Conservation (phyloP, 306 rosid genomes). For the Vicia villosa region DNA sequence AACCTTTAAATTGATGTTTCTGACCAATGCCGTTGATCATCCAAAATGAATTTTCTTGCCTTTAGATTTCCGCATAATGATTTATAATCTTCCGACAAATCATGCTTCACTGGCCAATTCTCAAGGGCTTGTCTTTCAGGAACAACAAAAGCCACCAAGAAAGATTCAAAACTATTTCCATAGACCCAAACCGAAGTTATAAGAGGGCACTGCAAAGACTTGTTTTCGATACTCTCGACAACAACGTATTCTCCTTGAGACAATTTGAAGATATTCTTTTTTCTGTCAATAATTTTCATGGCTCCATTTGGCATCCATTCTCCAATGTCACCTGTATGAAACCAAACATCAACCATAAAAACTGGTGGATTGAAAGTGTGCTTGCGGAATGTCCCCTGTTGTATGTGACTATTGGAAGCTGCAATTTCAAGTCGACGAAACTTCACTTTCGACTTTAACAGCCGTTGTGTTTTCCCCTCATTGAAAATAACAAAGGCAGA, state of each 20-base stretch:
- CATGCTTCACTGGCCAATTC: slow-evolving; percentile 69
- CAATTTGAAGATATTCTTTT: slow-evolving; percentile 85
- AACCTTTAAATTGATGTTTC: slow-evolving; percentile 83
- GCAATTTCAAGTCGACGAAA: too few relatives aligned
- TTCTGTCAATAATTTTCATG: too few relatives aligned
- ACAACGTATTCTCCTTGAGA: slow-evolving; percentile 96
- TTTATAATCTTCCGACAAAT: slow-evolving; percentile 57
- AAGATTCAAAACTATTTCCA: slow-evolving; percentile 97
- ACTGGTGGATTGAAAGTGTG: too few relatives aligned
- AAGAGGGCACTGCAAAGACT: slow-evolving; percentile 72
- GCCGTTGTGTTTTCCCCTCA: too few relatives aligned
- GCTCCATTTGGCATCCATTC: too few relatives aligned
- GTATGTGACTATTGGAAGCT: too few relatives aligned
- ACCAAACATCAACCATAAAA: too few relatives aligned
- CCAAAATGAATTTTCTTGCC: slow-evolving; percentile 76
- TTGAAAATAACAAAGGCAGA: too few relatives aligned
- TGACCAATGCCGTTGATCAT: too few relatives aligned
- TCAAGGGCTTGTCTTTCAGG: slow-evolving; percentile 77
- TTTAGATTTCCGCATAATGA: slow-evolving; percentile 69
- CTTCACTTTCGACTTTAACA: too few relatives aligned
- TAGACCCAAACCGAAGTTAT: slow-evolving; percentile 90
- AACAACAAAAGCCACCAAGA: slow-evolving; percentile 84
- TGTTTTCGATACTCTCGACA: slow-evolving; percentile 83
- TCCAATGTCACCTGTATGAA: too few relatives aligned
- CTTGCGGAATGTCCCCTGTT: too few relatives aligned